Conservation (phyloP, 495 filamentous ascomycete genomes). For the Margaritispora aquatica region DNA sequence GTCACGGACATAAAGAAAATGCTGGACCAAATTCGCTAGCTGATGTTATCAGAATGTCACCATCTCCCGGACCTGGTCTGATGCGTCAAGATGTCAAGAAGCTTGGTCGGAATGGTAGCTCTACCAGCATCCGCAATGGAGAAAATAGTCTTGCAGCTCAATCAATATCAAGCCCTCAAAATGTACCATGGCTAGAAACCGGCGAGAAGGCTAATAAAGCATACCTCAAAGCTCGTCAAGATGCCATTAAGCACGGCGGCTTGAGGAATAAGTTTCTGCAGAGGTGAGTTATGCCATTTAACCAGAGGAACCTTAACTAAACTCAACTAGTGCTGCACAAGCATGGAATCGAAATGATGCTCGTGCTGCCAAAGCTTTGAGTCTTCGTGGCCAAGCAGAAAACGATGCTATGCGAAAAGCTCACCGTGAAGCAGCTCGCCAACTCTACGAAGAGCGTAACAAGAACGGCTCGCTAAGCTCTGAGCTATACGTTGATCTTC, state of each 20-base stretch:
- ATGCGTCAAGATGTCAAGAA: constrained; percentile 43
- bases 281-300: constrained; percentile 48
- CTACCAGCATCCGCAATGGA: constrained; percentile 49
- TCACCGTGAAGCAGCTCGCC: constrained; percentile 86
- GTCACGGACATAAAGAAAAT: constrained; percentile 67
- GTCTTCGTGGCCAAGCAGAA: constrained; percentile 88
- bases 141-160: constrained; percentile 76
- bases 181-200: constrained; percentile 96
- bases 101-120: constrained; percentile 45
- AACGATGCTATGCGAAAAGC: constrained; percentile 97
- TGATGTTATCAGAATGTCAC: constrained; percentile 90
- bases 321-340: constrained; percentile 74
- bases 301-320: not conserved
- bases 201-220: constrained; percentile 85
- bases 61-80: constrained; percentile 55
- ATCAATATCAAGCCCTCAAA: constrained; percentile 79
- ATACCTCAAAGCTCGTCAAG: constrained; percentile 87
- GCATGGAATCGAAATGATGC: constrained; percentile 99
- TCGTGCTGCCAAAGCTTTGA: constrained; percentile 89
- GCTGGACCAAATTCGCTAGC: constrained; percentile 73
- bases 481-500: constrained; percentile 91
- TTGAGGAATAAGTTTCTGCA: constrained; percentile 96
- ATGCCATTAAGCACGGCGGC: constrained; percentile 94
- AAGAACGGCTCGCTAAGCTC: constrained; percentile 51
- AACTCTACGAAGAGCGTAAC: constrained; percentile 93